Evolutionary conservation across 768 basidiomycete species (phyloP).

Genomic region (Termitomyces sp.): DNA sequence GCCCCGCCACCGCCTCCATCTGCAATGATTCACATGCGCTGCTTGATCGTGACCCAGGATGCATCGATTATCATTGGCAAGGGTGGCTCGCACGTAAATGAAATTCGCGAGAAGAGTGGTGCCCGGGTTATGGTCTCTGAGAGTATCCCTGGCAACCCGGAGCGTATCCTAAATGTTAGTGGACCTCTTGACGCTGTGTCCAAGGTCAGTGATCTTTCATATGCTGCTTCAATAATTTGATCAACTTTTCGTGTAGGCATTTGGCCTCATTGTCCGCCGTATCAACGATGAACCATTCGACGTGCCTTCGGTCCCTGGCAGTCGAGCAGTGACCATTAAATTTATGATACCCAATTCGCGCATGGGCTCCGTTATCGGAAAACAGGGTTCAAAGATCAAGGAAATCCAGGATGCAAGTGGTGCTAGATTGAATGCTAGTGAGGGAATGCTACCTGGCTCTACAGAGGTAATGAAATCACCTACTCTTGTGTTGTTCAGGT

Average conservation of each 20-base stretch:
- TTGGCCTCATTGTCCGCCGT: constrained; percentile 95
- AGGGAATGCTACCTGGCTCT: constrained; percentile 98
- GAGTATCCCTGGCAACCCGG: constrained; percentile 98
- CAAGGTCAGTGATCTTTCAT: constrained; percentile 56
- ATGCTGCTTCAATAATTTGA: neutral
- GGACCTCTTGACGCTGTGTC: constrained; percentile 98
- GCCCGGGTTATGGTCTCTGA: constrained; percentile 97
- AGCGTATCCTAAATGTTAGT: constrained; percentile 94
- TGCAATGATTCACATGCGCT: constrained; percentile 93
- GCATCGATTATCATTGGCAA: constrained; percentile 99
- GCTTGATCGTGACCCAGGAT: constrained; percentile 98
- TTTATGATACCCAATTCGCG: constrained; percentile 99
- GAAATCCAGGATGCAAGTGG: constrained; percentile 99
- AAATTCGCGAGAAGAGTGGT: constrained; percentile 96
- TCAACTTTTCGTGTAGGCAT: constrained; percentile 60
- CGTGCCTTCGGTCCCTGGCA: constrained; percentile 94
- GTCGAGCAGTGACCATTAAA: constrained; percentile 97
- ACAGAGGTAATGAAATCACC: constrained; percentile 69
- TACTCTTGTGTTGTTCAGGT: neutral
- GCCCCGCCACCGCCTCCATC: constrained; percentile 51
- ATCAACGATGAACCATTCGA: constrained; percentile 99
- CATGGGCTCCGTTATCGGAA: constrained; percentile 99
- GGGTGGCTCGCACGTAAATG: constrained; percentile 93
- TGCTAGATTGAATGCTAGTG: constrained; percentile 92
- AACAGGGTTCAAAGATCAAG: constrained; percentile 96